Evolutionary conservation across 1,139 yeast species (phyloP).

Genomic region (Petasospora fabianii): DNA sequence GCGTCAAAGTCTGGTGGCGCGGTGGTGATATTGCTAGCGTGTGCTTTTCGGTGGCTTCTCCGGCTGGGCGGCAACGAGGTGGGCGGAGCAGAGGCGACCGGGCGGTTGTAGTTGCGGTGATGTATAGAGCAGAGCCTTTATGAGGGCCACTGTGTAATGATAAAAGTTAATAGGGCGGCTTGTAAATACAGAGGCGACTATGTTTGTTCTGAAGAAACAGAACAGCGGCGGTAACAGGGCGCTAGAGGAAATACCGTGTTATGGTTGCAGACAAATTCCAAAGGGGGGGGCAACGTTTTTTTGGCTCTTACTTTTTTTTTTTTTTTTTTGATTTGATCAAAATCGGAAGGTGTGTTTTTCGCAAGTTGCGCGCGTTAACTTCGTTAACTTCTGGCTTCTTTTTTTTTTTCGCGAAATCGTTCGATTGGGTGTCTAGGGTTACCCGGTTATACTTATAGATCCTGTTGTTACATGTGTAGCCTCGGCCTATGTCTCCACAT

Average conservation of each 20-base stretch:
- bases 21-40: conserved; percentile 5
- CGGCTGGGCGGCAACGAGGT: conserved; percentile 8
- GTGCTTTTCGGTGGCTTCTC: conserved; percentile 4
- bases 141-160: not conserved
- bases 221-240: not conserved
- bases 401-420: too few species aligned
- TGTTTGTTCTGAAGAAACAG: not conserved
- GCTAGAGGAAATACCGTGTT: not conserved
- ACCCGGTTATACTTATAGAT: too few species aligned
- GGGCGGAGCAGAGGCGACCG: conserved; percentile 2
- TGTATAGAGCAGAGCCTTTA: not conserved
- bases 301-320: conserved; percentile 3
- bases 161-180: not conserved
- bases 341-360: not conserved
- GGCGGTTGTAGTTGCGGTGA: conserved; percentile 1
- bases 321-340: conserved; percentile 1
- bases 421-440: not conserved
- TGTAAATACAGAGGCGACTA: not conserved
- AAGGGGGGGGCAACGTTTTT: conserved; percentile 8
- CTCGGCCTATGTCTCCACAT: not conserved
- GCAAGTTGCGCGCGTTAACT: not conserved
- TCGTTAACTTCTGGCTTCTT: not conserved
- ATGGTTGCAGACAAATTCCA: conserved; percentile 7
- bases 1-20: conserved; percentile 1
- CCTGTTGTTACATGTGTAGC: too few species aligned